Conservation (phyloP, 805 yeast species). For the Candida tallmaniae region DNA sequence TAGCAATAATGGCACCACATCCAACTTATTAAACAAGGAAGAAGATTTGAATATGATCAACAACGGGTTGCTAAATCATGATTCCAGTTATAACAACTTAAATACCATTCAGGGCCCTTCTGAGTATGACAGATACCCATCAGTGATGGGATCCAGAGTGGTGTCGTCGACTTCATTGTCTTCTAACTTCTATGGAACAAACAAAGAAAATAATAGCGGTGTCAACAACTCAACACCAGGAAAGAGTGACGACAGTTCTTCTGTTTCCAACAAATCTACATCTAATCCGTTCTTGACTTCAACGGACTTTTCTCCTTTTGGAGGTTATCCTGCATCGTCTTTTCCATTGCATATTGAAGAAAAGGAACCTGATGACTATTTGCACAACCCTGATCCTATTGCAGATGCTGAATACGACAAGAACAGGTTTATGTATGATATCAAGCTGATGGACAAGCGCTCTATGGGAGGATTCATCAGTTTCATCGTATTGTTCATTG, state of each 20-base stretch:
- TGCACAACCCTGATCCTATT: conserved; percentile 95
- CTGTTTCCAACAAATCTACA: conserved; percentile 16
- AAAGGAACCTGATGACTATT: conserved; percentile 89
- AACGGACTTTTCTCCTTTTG: conserved; percentile 80
- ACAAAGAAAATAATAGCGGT: conserved; percentile 4
- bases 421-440: conserved; percentile 58
- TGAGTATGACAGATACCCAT: conserved; percentile 67
- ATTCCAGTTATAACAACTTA: conserved; percentile 5
- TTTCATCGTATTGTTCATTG: conserved; percentile 52
- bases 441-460: conserved; percentile 61
- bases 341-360: conserved; percentile 91
- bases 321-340: conserved; percentile 91
- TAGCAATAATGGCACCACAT: conserved; percentile 35
- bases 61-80: conserved; percentile 11
- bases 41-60: conserved; percentile 10
- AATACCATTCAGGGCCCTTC: conserved; percentile 36
- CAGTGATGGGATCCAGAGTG: conserved; percentile 53
- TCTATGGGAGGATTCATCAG: conserved; percentile 63
- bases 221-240: conserved; percentile 3
- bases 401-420: conserved; percentile 84
- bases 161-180: conserved; percentile 44
- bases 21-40: conserved; percentile 28
- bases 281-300: conserved; percentile 40
- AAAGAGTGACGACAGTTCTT: conserved; percentile 17
- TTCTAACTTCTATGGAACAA: conserved; percentile 13